These are phyloP conservation scores for Lasiosphaeris hirsuta DNA, from an alignment of 495 filamentous ascomycete genomes.

Conservation along the genomic window DNA sequence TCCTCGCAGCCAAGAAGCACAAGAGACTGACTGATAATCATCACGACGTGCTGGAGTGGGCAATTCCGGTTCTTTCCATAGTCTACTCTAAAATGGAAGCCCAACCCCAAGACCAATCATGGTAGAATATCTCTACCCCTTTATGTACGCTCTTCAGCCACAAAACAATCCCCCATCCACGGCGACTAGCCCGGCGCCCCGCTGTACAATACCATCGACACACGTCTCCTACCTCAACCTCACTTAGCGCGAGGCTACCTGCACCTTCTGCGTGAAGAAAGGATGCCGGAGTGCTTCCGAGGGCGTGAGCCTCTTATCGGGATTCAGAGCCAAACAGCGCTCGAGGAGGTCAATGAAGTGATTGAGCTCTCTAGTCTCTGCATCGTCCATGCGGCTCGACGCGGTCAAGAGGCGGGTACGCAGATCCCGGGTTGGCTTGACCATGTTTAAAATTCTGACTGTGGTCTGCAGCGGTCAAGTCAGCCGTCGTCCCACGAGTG, in stretches of 20 bases:
- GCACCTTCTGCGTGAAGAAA: conserved; percentile 50
- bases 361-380: conserved; percentile 72
- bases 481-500: conserved; percentile 15
- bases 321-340: conserved; percentile 81
- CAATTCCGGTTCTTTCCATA: too few relatives aligned
- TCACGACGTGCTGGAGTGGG: too few relatives aligned
- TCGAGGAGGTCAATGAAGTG: conserved; percentile 84
- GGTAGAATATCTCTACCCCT: too few relatives aligned
- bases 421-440: conserved; percentile 79
- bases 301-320: conserved; percentile 88
- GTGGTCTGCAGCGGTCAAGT: conserved; percentile 48
- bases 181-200: too few relatives aligned
- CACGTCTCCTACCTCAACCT: neutral
- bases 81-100: too few relatives aligned
- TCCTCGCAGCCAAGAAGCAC: too few relatives aligned
- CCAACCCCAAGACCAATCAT: too few relatives aligned
- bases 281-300: conserved; percentile 84
- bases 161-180: too few relatives aligned
- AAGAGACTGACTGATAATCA: too few relatives aligned
- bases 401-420: conserved; percentile 71
- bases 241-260: conserved; percentile 10
- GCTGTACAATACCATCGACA: neutral
- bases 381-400: conserved; percentile 67
- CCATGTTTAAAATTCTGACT: conserved; percentile 65
- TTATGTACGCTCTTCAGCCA: too few relatives aligned